Evolutionary conservation across 495 filamentous ascomycete species (phyloP).

Genomic region (Neohortaea acidophila): DNA sequence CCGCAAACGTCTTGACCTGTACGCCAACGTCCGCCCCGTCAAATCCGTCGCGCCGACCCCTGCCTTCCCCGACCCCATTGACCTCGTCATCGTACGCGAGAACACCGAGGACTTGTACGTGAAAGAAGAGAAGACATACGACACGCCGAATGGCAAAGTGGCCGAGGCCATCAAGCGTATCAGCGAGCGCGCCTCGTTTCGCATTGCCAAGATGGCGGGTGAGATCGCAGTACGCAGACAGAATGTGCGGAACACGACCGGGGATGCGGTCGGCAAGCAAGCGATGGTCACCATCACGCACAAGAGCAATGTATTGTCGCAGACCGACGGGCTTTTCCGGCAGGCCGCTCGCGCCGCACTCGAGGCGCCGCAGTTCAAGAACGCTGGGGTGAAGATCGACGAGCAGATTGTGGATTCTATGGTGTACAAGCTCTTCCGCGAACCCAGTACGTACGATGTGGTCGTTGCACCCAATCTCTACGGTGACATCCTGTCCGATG

Average conservation of each 20-base stretch:
- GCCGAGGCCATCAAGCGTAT: slow-evolving; percentile 98
- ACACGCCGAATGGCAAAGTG: slow-evolving; percentile 57
- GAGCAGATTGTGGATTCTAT: slow-evolving; percentile 98
- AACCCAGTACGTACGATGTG: slow-evolving; percentile 87
- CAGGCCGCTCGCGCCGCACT: slow-evolving; percentile 59
- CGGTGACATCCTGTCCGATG: slow-evolving; percentile 91
- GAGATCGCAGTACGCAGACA: slow-evolving; percentile 83
- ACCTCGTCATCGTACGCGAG: slow-evolving; percentile 95
- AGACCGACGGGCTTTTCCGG: slow-evolving; percentile 94
- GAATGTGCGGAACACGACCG: slow-evolving; percentile 44
- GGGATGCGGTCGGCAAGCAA: slow-evolving; percentile 40
- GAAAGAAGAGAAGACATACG: slow-evolving; percentile 79
- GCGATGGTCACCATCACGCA: slow-evolving; percentile 92
- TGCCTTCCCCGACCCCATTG: slow-evolving; percentile 37
- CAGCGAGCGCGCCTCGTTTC: slow-evolving; percentile 59
- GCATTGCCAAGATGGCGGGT: slow-evolving; percentile 84
- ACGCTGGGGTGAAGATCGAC: slow-evolving; percentile 55
- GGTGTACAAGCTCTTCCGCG: slow-evolving; percentile 98
- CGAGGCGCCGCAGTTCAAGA: slow-evolving; percentile 33
- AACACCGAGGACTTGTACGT: slow-evolving; percentile 99
- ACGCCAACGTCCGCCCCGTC: slow-evolving; percentile 94
- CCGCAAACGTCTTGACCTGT: slow-evolving; percentile 85
- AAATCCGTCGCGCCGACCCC: slow-evolving; percentile 53
- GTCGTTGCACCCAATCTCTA: slow-evolving; percentile 97
- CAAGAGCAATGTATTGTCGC: slow-evolving; percentile 92